These are phyloP conservation scores for Venturia nashicola DNA, from an alignment of 2,329 filamentous ascomycete species.

Conservation along the genomic window DNA sequence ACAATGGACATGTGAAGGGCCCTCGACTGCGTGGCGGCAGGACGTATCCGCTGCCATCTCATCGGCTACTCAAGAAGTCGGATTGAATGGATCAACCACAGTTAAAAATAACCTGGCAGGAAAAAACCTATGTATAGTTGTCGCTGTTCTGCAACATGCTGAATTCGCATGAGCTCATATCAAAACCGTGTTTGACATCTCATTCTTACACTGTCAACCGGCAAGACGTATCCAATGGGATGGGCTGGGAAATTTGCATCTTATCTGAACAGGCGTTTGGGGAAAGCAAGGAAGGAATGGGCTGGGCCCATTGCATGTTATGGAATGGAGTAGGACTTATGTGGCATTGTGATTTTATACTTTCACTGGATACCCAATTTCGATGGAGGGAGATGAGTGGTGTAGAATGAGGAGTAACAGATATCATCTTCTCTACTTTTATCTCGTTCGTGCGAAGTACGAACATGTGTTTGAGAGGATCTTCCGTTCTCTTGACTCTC, in stretches of 20 bases:
- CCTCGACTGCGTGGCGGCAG: too few species aligned
- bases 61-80: too few species aligned
- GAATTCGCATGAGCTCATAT: too few species aligned
- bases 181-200: too few species aligned
- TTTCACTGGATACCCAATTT: background rate
- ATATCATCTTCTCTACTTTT: background rate
- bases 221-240: background rate
- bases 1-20: too few species aligned
- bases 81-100: too few species aligned
- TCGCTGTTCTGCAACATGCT: too few species aligned
- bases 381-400: background rate
- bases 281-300: background rate
- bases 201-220: background rate
- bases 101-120: too few species aligned
- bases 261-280: background rate
- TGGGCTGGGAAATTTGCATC: background rate
- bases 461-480: background rate
- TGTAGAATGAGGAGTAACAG: background rate
- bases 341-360: background rate
- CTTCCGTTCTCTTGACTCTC: too few species aligned
- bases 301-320: background rate
- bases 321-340: background rate
- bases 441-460: background rate
- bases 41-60: too few species aligned
- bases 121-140: too few species aligned